Base-by-base conservation (phyloP, 169 alveolate genomes). In the Theileria parva region DNA sequence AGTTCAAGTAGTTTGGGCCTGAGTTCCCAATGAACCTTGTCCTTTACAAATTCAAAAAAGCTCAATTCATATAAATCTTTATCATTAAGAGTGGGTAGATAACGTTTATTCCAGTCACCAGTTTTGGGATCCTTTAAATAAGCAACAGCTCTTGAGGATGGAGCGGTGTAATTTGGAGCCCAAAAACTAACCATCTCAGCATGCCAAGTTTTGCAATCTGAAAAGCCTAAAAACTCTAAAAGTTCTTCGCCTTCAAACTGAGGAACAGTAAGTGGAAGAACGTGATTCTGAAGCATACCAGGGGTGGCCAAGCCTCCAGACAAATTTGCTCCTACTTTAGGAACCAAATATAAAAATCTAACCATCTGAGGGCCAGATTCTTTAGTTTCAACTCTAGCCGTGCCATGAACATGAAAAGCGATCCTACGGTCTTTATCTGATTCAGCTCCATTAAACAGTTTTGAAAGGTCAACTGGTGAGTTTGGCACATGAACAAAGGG, bases 1-100 rank as follows among this genome's bases (percentile, higher is more conserved):
- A 57, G 66, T 25, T 61, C 34, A 27, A 61, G 9, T 1, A 61
- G 9, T 9, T 61, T n/a, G 11, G 17, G 32, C 19, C 27, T 15
- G 23, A 61, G 11, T 12, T 57, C 4, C 12, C 7, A 11, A 19
- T 8, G 4, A 4, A 57, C 6, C 5, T 57, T 8, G 23, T 8
- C 19, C 66, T 57, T 57, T 6, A 57, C 66, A n/a, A 57, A 57
- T 19, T 57, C 66, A n/a, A 57, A 57, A 30, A 57, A 57, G 7
- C 34, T 57, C 12, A n/a, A 11, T 8, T 5, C 9, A 19, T 7
- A 13, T 5, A 57, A 30, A 57, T 23, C 34, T 19, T 12, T 6
- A 11, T 19, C 19, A 11, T 19, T 30, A 13, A 19, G 34, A 11
- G 66, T 23, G 23, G 23, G 66, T 4, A 57, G 23, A 11, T 23